phyloP scores from a whole-genome alignment of 306 rosid species.

The Lotus japonicus region DNA sequence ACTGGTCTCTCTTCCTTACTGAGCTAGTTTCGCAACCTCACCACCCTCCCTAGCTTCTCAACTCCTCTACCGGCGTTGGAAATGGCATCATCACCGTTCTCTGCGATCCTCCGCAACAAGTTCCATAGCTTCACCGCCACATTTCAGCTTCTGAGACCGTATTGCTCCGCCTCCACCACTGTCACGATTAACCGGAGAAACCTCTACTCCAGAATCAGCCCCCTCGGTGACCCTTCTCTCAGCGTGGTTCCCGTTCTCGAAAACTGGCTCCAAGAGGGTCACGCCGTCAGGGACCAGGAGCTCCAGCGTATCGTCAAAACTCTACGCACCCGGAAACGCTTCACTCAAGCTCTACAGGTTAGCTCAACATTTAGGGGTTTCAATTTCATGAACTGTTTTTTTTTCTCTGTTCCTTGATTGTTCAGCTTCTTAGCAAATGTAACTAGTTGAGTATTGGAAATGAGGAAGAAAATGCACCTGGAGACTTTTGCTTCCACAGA shows the following conservation, averaged over 20 bases:
- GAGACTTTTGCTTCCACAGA: too few species aligned
- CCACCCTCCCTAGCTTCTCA: neutral
- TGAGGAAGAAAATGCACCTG: too few species aligned
- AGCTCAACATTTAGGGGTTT: neutral
- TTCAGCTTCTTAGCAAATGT: too few species aligned
- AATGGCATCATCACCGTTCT: conserved; percentile 24
- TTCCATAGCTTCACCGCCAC: conserved; percentile 8
- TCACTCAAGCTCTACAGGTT: conserved; percentile 60
- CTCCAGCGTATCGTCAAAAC: conserved; percentile 34
- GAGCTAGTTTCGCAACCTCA: too few species aligned
- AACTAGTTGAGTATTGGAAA: too few species aligned
- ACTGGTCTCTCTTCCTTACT: neutral
- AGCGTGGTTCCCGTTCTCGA: conserved; percentile 52
- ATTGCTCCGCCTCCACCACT: conserved; percentile 11
- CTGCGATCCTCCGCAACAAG: conserved; percentile 18
- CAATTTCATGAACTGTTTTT: too few species aligned
- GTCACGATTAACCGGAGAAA: conserved; percentile 15
- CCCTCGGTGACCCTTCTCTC: conserved; percentile 54
- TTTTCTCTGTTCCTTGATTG: too few species aligned
- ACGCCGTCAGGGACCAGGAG: conserved; percentile 5
- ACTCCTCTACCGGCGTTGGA: neutral
- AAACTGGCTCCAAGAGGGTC: conserved; percentile 46
- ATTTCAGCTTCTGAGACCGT: conserved; percentile 8
- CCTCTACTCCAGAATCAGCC: conserved; percentile 53
- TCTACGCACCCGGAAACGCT: conserved; percentile 46